Percentiles rank a stretch among this genome's conserved stretches.
phyloP scores from a whole-genome alignment of 23 red algal species.

The Gracilaria vermiculophylla region DNA sequence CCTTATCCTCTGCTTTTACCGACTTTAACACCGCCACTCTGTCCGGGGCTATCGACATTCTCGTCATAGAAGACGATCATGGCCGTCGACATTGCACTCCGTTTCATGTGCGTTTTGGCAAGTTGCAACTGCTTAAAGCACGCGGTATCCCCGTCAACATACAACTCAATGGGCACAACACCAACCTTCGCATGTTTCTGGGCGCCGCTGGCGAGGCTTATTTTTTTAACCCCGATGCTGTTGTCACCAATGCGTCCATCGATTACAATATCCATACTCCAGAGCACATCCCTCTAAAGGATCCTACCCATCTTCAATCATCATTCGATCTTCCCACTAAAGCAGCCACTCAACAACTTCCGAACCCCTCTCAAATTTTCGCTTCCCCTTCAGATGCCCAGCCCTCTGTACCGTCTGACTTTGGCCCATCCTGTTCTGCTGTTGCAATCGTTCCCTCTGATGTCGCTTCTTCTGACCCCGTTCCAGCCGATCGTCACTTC shows the following conservation, averaged over 20 bases:
- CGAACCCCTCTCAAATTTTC: background rate
- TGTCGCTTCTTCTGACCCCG: background rate
- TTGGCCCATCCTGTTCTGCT: background rate
- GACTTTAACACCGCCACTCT: constrained; percentile 99
- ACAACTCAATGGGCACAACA: constrained; percentile 65
- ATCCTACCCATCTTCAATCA: background rate
- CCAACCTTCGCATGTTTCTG: constrained; percentile 74
- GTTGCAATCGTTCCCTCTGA: background rate
- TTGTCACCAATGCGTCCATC: background rate
- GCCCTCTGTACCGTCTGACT: background rate
- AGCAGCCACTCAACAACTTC: constrained; percentile 1
- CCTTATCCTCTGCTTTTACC: constrained; percentile 74
- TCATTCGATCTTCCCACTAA: constrained; percentile 2
- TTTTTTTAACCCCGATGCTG: constrained; percentile 71
- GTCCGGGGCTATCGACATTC: constrained; percentile 92
- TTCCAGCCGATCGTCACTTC: background rate
- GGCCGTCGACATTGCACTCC: constrained; percentile 70
- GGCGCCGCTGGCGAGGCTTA: constrained; percentile 96
- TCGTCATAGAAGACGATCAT: constrained; percentile 84
- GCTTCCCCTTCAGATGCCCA: background rate
- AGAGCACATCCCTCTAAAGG: background rate
- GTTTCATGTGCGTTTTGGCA: constrained; percentile 98
- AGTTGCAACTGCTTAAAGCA: constrained; percentile 89
- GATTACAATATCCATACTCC: background rate
- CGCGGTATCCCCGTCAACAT: constrained; percentile 86